Percentiles rank a stretch among this genome's conserved stretches.
Evolutionary conservation across 331 rosid species (phyloP).

Genomic region (Cydonia oblonga): DNA sequence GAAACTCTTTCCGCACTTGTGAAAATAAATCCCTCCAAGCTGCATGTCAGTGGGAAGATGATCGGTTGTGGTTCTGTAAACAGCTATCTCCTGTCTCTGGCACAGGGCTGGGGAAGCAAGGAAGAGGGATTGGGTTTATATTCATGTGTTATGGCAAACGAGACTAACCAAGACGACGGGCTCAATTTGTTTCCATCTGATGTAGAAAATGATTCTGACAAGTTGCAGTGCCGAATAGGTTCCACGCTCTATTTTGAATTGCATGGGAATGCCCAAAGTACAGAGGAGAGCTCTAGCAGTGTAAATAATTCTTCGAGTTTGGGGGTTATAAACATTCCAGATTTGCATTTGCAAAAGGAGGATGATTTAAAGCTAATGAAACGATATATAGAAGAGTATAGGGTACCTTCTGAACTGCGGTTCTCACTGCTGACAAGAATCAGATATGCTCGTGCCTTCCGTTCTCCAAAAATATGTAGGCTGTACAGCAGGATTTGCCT

Average conservation of each 20-base stretch:
- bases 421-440: constrained; percentile 82
- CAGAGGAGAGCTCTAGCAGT: constrained; percentile 33
- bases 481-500: constrained; percentile 83
- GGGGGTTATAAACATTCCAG: constrained; percentile 75
- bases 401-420: constrained; percentile 68
- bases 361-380: constrained; percentile 70
- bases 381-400: constrained; percentile 66
- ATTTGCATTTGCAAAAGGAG: constrained; percentile 69
- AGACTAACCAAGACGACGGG: constrained; percentile 61
- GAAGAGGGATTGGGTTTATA: constrained; percentile 95
- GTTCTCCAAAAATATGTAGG: constrained; percentile 73
- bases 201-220: constrained; percentile 49
- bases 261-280: constrained; percentile 54
- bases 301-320: constrained; percentile 33
- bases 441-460: constrained; percentile 88
- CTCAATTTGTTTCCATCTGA: constrained; percentile 78
- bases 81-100: constrained; percentile 79
- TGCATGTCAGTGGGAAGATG: constrained; percentile 90
- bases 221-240: constrained; percentile 65
- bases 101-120: constrained; percentile 99
- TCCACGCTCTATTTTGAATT: constrained; percentile 92
- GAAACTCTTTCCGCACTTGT: constrained; percentile 93
- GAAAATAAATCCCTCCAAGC: constrained; percentile 86
- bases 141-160: constrained; percentile 81
- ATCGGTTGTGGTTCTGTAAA: constrained; percentile 90